phyloP scores from a whole-genome alignment of 192 early-diverging fungal genomes.

The Linnemannia elongata region DNA sequence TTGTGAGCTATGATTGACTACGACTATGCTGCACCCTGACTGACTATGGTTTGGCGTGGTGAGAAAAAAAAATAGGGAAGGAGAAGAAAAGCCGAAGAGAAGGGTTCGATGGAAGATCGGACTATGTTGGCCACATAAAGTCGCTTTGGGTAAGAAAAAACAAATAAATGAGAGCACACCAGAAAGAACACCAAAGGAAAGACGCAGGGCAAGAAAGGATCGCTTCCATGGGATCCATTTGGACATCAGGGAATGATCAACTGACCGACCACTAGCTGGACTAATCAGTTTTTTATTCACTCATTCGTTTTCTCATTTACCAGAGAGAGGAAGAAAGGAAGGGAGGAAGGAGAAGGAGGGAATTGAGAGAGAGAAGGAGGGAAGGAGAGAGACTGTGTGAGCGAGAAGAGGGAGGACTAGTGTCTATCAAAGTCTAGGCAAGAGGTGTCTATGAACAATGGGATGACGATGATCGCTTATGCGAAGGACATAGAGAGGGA shows the following conservation, averaged over 20 bases:
- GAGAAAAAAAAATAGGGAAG: background rate
- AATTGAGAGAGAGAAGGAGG: too few relatives aligned
- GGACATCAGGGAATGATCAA: constrained; percentile 6
- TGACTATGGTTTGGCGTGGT: background rate
- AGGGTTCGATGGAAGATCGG: background rate
- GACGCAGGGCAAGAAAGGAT: background rate
- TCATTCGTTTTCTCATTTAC: background rate
- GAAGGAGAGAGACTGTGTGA: too few relatives aligned
- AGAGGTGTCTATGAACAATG: background rate
- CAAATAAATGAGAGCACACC: background rate
- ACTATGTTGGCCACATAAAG: background rate
- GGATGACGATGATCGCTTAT: background rate
- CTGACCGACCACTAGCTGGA: background rate
- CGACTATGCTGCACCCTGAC: background rate
- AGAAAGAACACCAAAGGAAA: background rate
- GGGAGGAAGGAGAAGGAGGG: background rate
- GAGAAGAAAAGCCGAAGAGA: background rate
- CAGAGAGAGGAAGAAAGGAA: background rate
- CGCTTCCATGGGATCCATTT: constrained; percentile 6
- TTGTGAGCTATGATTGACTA: background rate
- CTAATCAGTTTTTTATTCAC: background rate
- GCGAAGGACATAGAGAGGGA: background rate
- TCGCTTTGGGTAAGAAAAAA: background rate
- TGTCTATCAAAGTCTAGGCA: background rate
- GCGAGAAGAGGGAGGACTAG: background rate